phyloP scores from a whole-genome alignment of 2,329 filamentous ascomycete species.

The Beauveria bassiana region DNA sequence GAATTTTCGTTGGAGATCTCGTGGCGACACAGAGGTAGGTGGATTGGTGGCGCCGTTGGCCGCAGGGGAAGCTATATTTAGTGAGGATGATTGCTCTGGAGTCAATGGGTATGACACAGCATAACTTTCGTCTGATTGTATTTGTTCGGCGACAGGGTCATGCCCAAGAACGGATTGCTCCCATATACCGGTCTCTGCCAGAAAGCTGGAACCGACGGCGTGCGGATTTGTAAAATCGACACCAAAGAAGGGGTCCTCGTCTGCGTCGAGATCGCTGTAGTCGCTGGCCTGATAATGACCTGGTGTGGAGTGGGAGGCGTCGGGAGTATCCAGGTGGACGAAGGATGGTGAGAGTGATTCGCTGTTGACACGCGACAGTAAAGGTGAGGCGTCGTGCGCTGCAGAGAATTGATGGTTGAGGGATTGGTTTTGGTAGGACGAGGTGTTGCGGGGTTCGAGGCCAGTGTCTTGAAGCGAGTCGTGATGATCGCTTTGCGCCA shows the following conservation, averaged over 20 bases:
- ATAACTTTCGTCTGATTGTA: conserved; percentile 19
- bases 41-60: conserved; percentile 18
- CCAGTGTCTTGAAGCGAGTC: conserved; percentile 25
- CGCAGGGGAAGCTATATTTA: conserved; percentile 36
- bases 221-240: conserved; percentile 38
- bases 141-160: conserved; percentile 12
- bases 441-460: conserved; percentile 25
- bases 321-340: conserved; percentile 36
- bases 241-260: conserved; percentile 44
- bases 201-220: conserved; percentile 36
- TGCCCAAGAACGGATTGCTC: conserved; percentile 15
- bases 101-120: conserved; percentile 36
- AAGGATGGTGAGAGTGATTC: conserved; percentile 23
- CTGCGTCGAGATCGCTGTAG: conserved; percentile 32
- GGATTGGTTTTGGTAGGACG: conserved; percentile 14
- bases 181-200: conserved; percentile 25
- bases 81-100: conserved; percentile 42
- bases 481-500: conserved; percentile 32
- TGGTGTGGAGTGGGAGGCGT: conserved; percentile 39
- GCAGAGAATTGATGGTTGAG: conserved; percentile 12
- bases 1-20: conserved; percentile 34
- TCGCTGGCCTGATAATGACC: conserved; percentile 45
- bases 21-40: conserved; percentile 32
- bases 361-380: conserved; percentile 32
- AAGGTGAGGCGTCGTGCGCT: conserved; percentile 34